phyloP scores from a whole-genome alignment of 768 basidiomycete species.

The Pleurotus djamor region DNA sequence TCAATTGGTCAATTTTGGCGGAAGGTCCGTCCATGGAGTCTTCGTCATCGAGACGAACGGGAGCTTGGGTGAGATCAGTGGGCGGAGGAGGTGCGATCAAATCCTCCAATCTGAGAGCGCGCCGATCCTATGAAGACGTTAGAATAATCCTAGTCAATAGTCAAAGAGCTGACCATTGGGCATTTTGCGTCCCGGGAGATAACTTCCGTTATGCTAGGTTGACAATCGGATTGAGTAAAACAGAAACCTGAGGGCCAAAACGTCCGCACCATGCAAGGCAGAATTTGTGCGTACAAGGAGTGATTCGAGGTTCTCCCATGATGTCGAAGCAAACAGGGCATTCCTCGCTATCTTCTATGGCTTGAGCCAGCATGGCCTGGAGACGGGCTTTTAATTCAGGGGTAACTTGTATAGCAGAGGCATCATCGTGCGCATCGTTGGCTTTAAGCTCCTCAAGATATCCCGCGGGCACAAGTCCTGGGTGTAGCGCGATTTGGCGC shows the following conservation, averaged over 20 bases:
- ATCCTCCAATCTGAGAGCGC: constrained; percentile 48
- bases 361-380: constrained; percentile 56
- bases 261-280: constrained; percentile 62
- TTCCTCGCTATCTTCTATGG: constrained; percentile 80
- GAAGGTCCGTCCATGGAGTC: constrained; percentile 55
- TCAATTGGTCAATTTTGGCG: constrained; percentile 82
- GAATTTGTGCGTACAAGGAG: constrained; percentile 69
- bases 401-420: constrained; percentile 37
- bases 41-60: constrained; percentile 35
- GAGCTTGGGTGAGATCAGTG: constrained; percentile 66
- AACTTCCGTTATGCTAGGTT: constrained; percentile 62
- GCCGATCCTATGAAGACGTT: constrained; percentile 60
- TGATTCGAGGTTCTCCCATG: constrained; percentile 67
- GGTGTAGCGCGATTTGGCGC: constrained; percentile 80
- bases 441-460: constrained; percentile 65
- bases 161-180: constrained; percentile 58
- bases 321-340: constrained; percentile 74
- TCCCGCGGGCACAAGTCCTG: constrained; percentile 66
- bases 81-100: constrained; percentile 64
- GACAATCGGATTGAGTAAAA: background rate
- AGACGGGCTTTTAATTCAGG: constrained; percentile 53
- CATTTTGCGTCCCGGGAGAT: constrained; percentile 73
- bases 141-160: background rate
- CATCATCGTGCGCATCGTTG: constrained; percentile 30
- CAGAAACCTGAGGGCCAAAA: background rate